Conservation (phyloP, 2,329 filamentous ascomycete genomes). For the Talaromyces rugulosus region DNA sequence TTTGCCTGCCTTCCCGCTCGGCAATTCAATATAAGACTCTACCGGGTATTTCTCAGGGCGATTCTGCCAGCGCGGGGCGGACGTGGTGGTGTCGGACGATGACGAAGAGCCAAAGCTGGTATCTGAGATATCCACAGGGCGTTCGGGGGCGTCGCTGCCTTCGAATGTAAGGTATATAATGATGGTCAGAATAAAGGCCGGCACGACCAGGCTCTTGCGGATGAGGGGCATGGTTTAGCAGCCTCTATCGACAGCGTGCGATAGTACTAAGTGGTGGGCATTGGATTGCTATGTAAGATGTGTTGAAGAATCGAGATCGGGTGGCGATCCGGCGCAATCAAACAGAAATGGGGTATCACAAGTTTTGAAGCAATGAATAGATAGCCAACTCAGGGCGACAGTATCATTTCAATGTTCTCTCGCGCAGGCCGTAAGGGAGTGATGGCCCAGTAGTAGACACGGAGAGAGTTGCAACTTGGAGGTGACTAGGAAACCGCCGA, state of each 20-base stretch:
- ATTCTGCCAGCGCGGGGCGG: slow-evolving; percentile 63
- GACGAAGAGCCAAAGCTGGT: neutral
- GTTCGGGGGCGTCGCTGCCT: neutral
- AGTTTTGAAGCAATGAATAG: no score
- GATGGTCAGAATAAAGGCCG: slow-evolving; percentile 23
- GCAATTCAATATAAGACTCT: slow-evolving; percentile 64
- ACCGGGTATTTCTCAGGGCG: slow-evolving; percentile 73
- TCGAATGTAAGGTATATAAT: slow-evolving; percentile 16
- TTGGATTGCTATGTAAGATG: no score
- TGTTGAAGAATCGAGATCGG: neutral
- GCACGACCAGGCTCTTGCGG: slow-evolving; percentile 23
- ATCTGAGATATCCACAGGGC: slow-evolving; percentile 14
- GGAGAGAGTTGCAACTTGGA: neutral
- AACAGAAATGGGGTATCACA: neutral
- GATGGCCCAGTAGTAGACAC: neutral
- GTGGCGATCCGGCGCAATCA: neutral
- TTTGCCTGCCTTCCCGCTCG: slow-evolving; percentile 61
- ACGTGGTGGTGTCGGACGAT: slow-evolving; percentile 4
- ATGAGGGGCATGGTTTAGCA: slow-evolving; percentile 8
- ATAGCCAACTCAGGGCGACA: neutral
- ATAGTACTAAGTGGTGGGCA: neutral
- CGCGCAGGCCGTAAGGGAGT: neutral
- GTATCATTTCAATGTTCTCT: neutral
- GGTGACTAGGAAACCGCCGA: neutral
- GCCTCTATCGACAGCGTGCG: neutral